These are phyloP conservation scores for Ulmus americana DNA, from an alignment of 331 rosid genomes.

Conservation along the genomic window DNA sequence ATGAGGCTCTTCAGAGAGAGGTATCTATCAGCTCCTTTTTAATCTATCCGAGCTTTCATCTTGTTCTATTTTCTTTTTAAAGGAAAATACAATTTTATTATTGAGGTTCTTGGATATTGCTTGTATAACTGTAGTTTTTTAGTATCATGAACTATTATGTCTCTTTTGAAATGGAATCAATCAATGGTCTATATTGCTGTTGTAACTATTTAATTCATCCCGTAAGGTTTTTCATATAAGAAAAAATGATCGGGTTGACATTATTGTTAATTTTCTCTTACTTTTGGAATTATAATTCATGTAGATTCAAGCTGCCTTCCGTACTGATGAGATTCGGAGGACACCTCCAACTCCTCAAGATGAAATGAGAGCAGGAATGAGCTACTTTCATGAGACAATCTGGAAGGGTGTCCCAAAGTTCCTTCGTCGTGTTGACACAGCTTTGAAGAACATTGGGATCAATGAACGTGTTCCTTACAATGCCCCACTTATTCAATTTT, in stretches of 20 bases:
- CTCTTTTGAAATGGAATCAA: too few relatives aligned
- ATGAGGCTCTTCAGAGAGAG: constrained; percentile 96
- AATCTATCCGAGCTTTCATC: too few relatives aligned
- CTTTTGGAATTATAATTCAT: constrained; percentile 11
- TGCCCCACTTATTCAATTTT: constrained; percentile 87
- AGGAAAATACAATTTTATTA: too few relatives aligned
- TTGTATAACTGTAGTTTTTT: too few relatives aligned
- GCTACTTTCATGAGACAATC: constrained; percentile 91
- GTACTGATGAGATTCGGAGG: constrained; percentile 81
- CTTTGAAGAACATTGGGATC: constrained; percentile 76
- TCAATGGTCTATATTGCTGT: too few relatives aligned
- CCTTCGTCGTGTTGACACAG: constrained; percentile 84
- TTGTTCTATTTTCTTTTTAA: too few relatives aligned
- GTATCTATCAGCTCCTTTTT: constrained; percentile 33
- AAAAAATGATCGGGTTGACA: neutral
- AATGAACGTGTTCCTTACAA: constrained; percentile 79
- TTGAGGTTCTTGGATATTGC: too few relatives aligned
- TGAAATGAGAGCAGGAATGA: constrained; percentile 98
- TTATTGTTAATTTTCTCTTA: constrained; percentile 6
- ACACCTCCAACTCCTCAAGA: constrained; percentile 94
- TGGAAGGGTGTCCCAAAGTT: constrained; percentile 90
- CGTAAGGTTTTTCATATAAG: neutral
- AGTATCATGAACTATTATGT: too few relatives aligned
- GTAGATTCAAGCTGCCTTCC: constrained; percentile 94
- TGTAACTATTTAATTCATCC: neutral